phyloP scores from a whole-genome alignment of 306 rosid genomes.

The Quercus bicolor region DNA sequence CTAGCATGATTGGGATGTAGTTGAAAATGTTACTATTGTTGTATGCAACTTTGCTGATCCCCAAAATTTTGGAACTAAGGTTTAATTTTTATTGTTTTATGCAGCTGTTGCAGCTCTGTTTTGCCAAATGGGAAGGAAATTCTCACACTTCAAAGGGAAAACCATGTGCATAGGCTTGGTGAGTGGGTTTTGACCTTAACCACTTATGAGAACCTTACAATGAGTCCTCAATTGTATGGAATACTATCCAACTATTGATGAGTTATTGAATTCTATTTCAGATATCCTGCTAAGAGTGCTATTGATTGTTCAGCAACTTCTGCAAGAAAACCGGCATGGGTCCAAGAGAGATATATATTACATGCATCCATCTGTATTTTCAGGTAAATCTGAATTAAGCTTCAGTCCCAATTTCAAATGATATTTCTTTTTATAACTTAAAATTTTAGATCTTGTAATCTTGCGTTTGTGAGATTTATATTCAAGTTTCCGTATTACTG shows the following conservation, averaged over 20 bases:
- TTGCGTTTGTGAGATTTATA: background rate
- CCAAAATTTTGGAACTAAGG: too few species aligned
- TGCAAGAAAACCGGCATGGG: conserved; percentile 75
- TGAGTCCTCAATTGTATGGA: background rate
- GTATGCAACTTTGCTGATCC: conserved; percentile 33
- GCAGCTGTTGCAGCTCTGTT: conserved; percentile 62
- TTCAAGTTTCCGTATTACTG: background rate
- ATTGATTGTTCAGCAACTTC: conserved; percentile 68
- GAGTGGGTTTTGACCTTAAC: conserved; percentile 8
- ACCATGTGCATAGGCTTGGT: conserved; percentile 66
- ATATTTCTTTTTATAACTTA: background rate
- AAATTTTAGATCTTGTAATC: too few species aligned
- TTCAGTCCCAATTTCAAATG: background rate
- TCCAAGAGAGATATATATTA: conserved; percentile 94
- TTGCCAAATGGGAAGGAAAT: conserved; percentile 55
- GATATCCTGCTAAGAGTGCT: conserved; percentile 72
- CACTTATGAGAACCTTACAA: background rate
- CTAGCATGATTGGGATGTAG: background rate
- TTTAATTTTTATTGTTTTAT: background rate
- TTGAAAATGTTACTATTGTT: background rate
- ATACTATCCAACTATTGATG: background rate
- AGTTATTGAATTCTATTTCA: conserved; percentile 28
- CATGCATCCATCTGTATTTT: conserved; percentile 76
- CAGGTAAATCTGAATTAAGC: conserved; percentile 36
- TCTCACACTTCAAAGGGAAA: conserved; percentile 55